These are phyloP conservation scores for Cladosporium phlei DNA, from an alignment of 2,329 filamentous ascomycete genomes.

Conservation along the genomic window DNA sequence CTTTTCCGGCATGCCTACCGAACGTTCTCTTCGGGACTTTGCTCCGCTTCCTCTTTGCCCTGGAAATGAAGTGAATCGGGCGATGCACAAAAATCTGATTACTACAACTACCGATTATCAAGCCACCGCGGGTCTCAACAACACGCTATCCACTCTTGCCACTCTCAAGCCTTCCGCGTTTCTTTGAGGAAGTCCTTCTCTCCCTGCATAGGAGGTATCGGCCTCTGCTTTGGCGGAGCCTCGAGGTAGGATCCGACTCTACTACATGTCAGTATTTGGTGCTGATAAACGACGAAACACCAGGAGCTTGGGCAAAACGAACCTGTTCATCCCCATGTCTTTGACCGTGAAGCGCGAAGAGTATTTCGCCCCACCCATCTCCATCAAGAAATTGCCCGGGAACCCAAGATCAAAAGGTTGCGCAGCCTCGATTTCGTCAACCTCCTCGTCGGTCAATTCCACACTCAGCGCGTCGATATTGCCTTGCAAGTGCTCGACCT, in stretches of 20 bases:
- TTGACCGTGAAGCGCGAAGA: neutral
- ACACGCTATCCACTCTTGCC: neutral
- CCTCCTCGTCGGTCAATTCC: conserved; percentile 53
- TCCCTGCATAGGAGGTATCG: neutral
- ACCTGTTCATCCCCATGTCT: neutral
- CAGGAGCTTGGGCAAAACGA: neutral
- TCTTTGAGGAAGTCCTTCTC: neutral
- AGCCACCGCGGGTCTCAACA: neutral
- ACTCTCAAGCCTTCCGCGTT: neutral
- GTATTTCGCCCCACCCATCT: neutral
- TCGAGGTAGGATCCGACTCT: neutral
- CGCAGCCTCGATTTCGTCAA: conserved; percentile 59
- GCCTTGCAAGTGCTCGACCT: conserved; percentile 61
- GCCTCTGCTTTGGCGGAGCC: neutral
- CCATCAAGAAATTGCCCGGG: conserved; percentile 48
- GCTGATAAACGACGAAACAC: neutral
- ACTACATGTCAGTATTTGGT: neutral
- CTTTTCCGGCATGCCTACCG: too few relatives aligned
- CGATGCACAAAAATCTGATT: conserved; percentile 3
- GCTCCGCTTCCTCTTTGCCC: neutral
- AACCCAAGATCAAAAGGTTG: conserved; percentile 58
- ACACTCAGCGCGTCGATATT: conserved; percentile 62
- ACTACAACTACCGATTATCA: neutral
- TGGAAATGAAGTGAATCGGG: too few relatives aligned
- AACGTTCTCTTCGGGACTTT: too few relatives aligned